These are phyloP conservation scores for Eucalyptus caleyi DNA, from an alignment of 345 rosid genomes.

Conservation along the genomic window DNA sequence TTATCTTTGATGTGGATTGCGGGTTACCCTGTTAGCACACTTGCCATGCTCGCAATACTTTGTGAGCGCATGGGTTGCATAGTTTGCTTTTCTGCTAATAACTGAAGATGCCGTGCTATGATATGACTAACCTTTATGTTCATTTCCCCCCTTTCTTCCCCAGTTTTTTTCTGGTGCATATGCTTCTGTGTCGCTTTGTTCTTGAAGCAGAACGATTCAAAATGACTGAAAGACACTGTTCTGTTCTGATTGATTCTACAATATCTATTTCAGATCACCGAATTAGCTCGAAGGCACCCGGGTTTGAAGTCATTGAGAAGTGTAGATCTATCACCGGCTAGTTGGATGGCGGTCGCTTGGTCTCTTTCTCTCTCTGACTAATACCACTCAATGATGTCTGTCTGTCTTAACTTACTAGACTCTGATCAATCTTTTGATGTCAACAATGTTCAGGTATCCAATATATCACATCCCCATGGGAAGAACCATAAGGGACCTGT, in stretches of 20 bases:
- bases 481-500: slow-evolving; percentile 91
- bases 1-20: neutral
- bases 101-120: neutral
- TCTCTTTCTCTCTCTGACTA: slow-evolving; percentile 4
- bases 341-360: slow-evolving; percentile 99
- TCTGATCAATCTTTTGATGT: neutral
- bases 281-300: slow-evolving; percentile 51
- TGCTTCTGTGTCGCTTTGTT: neutral
- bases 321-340: slow-evolving; percentile 98
- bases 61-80: neutral
- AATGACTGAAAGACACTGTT: neutral
- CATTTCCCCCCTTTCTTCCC: neutral
- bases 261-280: slow-evolving; percentile 45
- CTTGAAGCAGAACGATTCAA: neutral
- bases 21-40: neutral
- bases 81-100: neutral
- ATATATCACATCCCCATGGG: slow-evolving; percentile 99
- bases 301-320: slow-evolving; percentile 90
- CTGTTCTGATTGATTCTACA: neutral
- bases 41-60: neutral
- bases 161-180: neutral
- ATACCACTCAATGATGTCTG: neutral
- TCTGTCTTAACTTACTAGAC: neutral
- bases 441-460: slow-evolving; percentile 54
- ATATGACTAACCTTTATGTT: neutral